Conservation (phyloP, 768 basidiomycete genomes). For the Mycena latifolia region DNA sequence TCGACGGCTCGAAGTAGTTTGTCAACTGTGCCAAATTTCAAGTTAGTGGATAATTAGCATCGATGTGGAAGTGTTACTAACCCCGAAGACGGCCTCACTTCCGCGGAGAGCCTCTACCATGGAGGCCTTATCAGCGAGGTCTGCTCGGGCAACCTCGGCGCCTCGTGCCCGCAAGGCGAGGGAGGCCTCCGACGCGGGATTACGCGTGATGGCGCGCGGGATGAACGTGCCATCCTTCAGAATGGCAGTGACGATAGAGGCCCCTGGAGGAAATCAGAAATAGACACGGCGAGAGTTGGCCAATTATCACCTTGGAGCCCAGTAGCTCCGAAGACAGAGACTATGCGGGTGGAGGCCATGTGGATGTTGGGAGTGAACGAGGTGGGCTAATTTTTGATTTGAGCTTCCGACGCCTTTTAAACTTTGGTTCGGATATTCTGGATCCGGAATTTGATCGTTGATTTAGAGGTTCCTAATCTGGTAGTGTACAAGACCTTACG, state of each 20-base stretch:
- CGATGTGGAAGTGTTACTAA: not conserved
- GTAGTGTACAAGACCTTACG: too few relatives aligned
- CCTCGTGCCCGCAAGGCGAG: not conserved
- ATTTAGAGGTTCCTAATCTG: too few relatives aligned
- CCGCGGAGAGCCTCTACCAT: constrained; percentile 34
- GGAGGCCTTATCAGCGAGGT: constrained; percentile 31
- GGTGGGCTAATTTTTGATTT: not conserved
- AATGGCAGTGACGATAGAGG: not conserved
- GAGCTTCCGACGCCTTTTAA: not conserved
- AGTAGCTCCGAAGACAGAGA: not conserved
- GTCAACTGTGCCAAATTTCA: not conserved
- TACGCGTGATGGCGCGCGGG: constrained; percentile 12
- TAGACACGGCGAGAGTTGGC: not conserved
- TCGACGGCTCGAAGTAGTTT: constrained; percentile 8
- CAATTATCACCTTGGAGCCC: not conserved
- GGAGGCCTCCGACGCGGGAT: not conserved
- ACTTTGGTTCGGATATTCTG: not conserved
- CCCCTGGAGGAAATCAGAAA: not conserved
- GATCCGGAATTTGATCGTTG: too few relatives aligned
- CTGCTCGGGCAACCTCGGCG: constrained; percentile 25
- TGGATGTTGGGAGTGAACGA: not conserved
- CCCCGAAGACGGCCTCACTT: constrained; percentile 37
- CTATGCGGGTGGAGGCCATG: not conserved
- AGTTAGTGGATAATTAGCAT: too few relatives aligned
- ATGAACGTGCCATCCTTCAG: constrained; percentile 23